Base-by-base conservation (phyloP, 257 asterid genomes). In the Nicotiana tabacum region DNA sequence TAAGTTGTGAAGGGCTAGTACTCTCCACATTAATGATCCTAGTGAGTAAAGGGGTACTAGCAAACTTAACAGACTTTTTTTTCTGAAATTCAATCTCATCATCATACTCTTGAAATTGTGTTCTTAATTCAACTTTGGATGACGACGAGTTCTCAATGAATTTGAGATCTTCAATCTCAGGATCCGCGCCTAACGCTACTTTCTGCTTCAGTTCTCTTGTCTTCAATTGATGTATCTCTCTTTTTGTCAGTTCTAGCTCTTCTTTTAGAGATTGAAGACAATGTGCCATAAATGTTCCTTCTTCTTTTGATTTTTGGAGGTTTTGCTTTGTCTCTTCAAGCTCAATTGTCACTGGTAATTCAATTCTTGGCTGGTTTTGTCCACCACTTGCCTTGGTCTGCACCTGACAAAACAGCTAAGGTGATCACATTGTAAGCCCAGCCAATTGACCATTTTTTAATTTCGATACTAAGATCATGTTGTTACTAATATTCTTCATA, bases 1-100 rank as follows among this genome's bases (percentile, higher is more conserved):
- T 89, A 18, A 43, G 74, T 32, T 24, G 51, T 4, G 85, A 77
- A 78, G 83, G 81, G 51, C 79, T 85, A 1, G 61, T 29, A 32
- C 4, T 84, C 3, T 81, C 79, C 24, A 37, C 85, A n/a, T 83
- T 83, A 4, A 92, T 87, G 70, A 89, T 85, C 76, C 90, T 87
- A 12, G 91, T 87, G 3, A 91, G 88, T 83, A 87, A 30, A 1
- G 97, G 98, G 24, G 95, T 91, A 84, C 89, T 93, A 0, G 96
- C 98, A 83, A 94, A 94, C 84, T 92, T 94, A 56, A 94, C 97
- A 0, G 94, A 91, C 82, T 96, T 91, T 82, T 89, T 94, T 85
- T 85, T 89, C 66, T 94, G 81, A 21, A 81, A 83, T 11, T 76
- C 39, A 55, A 57, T 80, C 11, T 21, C 64, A 9, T 76, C 72